Evolutionary conservation across 2,329 filamentous ascomycete genomes (phyloP).

Genomic region (Diplodia intermedia): DNA sequence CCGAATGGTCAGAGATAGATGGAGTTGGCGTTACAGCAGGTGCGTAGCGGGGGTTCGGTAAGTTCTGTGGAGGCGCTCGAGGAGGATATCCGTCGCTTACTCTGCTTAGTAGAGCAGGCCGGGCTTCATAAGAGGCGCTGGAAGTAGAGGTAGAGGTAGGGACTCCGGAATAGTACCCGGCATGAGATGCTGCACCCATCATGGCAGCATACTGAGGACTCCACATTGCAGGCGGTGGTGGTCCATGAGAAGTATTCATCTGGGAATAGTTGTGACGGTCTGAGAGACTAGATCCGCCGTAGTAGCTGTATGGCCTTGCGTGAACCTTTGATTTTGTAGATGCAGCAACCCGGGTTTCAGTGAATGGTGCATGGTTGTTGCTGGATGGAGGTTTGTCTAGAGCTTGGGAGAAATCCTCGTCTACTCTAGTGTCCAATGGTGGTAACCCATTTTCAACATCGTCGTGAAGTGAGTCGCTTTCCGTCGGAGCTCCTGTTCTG

Average conservation of each 20-base stretch:
- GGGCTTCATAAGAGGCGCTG: neutral
- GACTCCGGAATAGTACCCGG: slow-evolving; percentile 32
- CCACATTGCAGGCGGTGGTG: slow-evolving; percentile 42
- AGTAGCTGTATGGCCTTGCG: slow-evolving; percentile 45
- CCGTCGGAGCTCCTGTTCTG: neutral
- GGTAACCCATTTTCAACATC: neutral
- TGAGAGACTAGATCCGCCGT: slow-evolving; percentile 40
- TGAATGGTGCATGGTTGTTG: slow-evolving; percentile 41
- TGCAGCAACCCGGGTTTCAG: slow-evolving; percentile 40
- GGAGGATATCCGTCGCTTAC: neutral
- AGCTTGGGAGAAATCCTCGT: slow-evolving; percentile 40
- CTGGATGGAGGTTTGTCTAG: slow-evolving; percentile 37
- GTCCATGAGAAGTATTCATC: slow-evolving; percentile 38
- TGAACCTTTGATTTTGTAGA: slow-evolving; percentile 39
- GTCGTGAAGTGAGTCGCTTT: slow-evolving; percentile 19
- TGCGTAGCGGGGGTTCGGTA: slow-evolving; percentile 14
- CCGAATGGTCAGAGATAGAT: neutral
- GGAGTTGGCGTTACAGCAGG: neutral
- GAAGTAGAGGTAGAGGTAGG: slow-evolving; percentile 5
- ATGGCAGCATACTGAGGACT: slow-evolving; percentile 35
- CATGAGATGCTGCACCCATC: slow-evolving; percentile 36
- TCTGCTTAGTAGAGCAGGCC: slow-evolving; percentile 4
- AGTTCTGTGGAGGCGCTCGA: neutral
- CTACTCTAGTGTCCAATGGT: slow-evolving; percentile 41
- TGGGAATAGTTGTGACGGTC: slow-evolving; percentile 37